Evolutionary conservation across 139 green algal genomes (phyloP).

Genomic region (Tetradesmus obliquus): DNA sequence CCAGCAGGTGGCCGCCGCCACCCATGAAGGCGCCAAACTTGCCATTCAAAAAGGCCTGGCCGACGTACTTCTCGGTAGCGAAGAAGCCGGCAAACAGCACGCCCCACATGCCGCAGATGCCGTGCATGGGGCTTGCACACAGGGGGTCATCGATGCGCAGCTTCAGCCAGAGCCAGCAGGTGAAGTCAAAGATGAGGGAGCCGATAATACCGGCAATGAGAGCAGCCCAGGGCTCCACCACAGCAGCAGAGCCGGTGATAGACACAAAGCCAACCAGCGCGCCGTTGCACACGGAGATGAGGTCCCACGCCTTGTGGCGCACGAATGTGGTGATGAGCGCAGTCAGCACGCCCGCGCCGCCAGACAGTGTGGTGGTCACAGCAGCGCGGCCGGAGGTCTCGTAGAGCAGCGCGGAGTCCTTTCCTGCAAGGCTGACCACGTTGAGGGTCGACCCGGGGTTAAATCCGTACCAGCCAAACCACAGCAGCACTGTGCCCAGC

Average conservation of each 20-base stretch:
- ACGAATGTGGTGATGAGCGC: slow-evolving; percentile 54
- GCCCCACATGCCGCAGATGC: slow-evolving; percentile 71
- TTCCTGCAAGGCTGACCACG: slow-evolving; percentile 53
- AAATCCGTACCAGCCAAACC: slow-evolving; percentile 96
- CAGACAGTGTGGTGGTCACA: slow-evolving; percentile 88
- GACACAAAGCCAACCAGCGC: slow-evolving; percentile 82
- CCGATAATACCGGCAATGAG: slow-evolving; percentile 64
- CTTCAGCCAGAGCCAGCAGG: slow-evolving; percentile 57
- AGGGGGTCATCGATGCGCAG: slow-evolving; percentile 82
- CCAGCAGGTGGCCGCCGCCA: slow-evolving; percentile 62
- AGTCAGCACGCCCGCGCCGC: slow-evolving; percentile 69
- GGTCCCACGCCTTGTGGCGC: slow-evolving; percentile 71
- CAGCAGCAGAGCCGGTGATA: slow-evolving; percentile 69
- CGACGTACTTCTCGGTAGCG: slow-evolving; percentile 55
- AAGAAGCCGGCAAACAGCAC: slow-evolving; percentile 70
- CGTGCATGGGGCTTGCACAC: slow-evolving; percentile 83
- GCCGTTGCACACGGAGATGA: slow-evolving; percentile 82
- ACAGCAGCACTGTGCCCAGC: slow-evolving; percentile 84
- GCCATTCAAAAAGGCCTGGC: slow-evolving; percentile 57
- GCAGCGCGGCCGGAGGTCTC: slow-evolving; percentile 62
- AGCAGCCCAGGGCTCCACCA: slow-evolving; percentile 77
- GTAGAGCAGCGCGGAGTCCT: slow-evolving; percentile 48
- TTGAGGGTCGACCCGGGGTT: slow-evolving; percentile 80
- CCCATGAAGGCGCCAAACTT: slow-evolving; percentile 75
- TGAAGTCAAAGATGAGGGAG: slow-evolving; percentile 54